phyloP scores from a whole-genome alignment of 2,329 filamentous ascomycete genomes.

The Aspergillus fructus region DNA sequence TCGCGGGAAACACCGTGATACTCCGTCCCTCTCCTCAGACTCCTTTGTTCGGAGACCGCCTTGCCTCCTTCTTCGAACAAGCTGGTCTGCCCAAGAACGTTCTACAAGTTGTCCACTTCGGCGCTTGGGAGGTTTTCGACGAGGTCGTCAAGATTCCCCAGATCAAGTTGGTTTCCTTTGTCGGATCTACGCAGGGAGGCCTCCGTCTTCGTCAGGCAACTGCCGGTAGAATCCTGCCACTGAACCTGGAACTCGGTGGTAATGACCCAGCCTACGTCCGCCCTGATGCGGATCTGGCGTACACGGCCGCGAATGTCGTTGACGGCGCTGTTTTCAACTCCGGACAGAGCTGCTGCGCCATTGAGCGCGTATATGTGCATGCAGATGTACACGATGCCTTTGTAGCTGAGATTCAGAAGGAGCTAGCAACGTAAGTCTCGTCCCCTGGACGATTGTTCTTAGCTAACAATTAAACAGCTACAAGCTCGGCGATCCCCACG shows the following conservation, averaged over 20 bases:
- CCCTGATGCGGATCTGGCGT: conserved; percentile 76
- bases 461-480: conserved; percentile 20
- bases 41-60: conserved; percentile 79
- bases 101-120: conserved; percentile 84
- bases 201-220: conserved; percentile 79
- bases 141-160: conserved; percentile 71
- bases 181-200: conserved; percentile 82
- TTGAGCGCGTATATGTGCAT: conserved; percentile 86
- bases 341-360: conserved; percentile 87
- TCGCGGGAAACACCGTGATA: conserved; percentile 84
- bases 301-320: conserved; percentile 87
- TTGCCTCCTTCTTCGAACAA: conserved; percentile 70
- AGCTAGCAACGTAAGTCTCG: conserved; percentile 59
- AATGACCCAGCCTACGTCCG: conserved; percentile 90
- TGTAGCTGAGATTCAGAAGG: conserved; percentile 71
- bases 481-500: conserved; percentile 67
- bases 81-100: conserved; percentile 78
- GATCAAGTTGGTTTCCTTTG: conserved; percentile 81
- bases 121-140: conserved; percentile 72
- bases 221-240: conserved; percentile 74
- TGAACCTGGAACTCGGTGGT: conserved; percentile 85
- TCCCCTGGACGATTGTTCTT: neutral
- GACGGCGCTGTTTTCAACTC: conserved; percentile 92
- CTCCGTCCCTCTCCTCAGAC: conserved; percentile 91
- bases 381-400: conserved; percentile 82